These are phyloP conservation scores for Cyberlindnera lachancei DNA, from an alignment of 805 yeast species.

Conservation along the genomic window DNA sequence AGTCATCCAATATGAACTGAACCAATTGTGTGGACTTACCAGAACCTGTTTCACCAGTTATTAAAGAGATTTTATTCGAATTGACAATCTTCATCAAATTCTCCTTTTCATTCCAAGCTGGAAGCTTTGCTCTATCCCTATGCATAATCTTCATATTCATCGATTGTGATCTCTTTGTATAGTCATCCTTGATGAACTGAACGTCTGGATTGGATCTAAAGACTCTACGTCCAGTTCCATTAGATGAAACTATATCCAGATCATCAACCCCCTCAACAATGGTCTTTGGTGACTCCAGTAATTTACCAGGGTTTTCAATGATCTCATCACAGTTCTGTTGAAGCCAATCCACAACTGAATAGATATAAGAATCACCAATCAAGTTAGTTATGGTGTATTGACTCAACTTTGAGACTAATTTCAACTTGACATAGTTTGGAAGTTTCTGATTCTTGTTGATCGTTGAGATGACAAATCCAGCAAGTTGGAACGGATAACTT, in stretches of 20 bases:
- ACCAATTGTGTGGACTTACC: constrained; percentile 95
- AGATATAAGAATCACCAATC: constrained; percentile 66
- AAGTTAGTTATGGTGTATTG: constrained; percentile 35
- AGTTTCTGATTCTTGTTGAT: constrained; percentile 36
- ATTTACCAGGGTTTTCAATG: constrained; percentile 69
- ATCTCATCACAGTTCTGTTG: constrained; percentile 52
- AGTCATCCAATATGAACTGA: constrained; percentile 74
- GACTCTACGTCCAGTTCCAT: constrained; percentile 6
- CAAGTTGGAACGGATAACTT: constrained; percentile 57
- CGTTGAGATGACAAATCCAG: constrained; percentile 57
- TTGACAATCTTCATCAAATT: constrained; percentile 50
- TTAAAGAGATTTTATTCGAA: constrained; percentile 55
- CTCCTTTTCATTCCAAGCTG: constrained; percentile 73
- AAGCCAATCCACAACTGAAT: constrained; percentile 69
- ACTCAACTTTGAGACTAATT: constrained; percentile 43
- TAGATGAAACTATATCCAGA: constrained; percentile 3
- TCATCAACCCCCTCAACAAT: constrained; percentile 2
- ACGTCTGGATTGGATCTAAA: constrained; percentile 26
- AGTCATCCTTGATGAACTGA: constrained; percentile 26
- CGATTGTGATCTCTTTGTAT: constrained; percentile 26
- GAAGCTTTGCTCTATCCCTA: constrained; percentile 47
- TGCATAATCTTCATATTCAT: constrained; percentile 34
- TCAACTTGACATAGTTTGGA: constrained; percentile 62
- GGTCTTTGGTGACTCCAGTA: constrained; percentile 28
- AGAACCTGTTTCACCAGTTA: constrained; percentile 97